Evolutionary conservation across 352 stramenopile genomes (phyloP).

Genomic region (Pythium dissotocum): DNA sequence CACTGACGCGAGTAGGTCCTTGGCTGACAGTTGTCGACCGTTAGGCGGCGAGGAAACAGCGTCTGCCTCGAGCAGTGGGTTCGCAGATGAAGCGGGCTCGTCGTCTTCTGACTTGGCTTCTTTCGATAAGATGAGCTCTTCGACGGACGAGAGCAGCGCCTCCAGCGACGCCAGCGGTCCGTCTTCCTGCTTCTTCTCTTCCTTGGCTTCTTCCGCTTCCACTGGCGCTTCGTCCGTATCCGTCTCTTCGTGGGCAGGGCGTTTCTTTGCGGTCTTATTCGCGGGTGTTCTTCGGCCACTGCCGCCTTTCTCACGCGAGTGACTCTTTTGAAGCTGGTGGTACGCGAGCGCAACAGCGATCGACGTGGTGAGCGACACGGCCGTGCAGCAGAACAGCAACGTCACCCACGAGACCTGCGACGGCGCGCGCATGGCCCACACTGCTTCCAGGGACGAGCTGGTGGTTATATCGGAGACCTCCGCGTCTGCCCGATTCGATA

Average conservation of each 20-base stretch:
- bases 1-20: background rate
- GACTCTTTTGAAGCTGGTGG: slow-evolving; percentile 23
- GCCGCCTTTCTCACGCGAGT: background rate
- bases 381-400: slow-evolving; percentile 48
- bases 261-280: background rate
- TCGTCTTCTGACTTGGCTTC: background rate
- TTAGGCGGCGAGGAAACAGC: background rate
- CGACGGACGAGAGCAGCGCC: background rate
- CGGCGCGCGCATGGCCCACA: slow-evolving; percentile 15
- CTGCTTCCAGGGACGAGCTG: too few relatives aligned
- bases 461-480: background rate
- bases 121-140: background rate
- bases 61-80: background rate
- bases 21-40: background rate
- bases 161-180: background rate
- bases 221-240: background rate
- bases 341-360: slow-evolving; percentile 26
- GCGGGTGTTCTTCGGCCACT: background rate
- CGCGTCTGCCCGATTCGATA: slow-evolving; percentile 1
- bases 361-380: slow-evolving; percentile 40
- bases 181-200: background rate
- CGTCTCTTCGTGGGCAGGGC: background rate
- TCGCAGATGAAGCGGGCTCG: background rate
- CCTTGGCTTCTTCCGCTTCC: background rate
- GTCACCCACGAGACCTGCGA: slow-evolving; percentile 19